A percentile compares a stretch with the other conserved stretches of the same genome.
phyloP scores from a whole-genome alignment of 1,284 basidiomycete species.

The Rhodotorula glutinis region DNA sequence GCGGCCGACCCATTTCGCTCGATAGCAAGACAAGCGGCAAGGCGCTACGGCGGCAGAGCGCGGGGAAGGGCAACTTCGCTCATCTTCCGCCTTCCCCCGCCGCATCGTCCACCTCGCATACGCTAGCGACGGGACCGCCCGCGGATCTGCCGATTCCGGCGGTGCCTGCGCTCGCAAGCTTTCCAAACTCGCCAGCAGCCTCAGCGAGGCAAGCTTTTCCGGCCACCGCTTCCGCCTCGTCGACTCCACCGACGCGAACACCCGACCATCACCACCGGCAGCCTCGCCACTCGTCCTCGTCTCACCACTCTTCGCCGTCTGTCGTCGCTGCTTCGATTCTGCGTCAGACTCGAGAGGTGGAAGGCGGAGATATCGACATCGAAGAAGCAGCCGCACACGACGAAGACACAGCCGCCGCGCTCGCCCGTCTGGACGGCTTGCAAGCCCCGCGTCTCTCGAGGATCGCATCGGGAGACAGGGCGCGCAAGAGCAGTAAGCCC shows the following conservation, averaged over 20 bases:
- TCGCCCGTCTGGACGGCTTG: conserved; percentile 89
- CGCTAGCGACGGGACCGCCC: conserved; percentile 51
- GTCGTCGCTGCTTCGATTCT: conserved; percentile 44
- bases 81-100: conserved; percentile 40
- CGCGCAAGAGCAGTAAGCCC: conserved; percentile 40
- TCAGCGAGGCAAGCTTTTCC: conserved; percentile 40
- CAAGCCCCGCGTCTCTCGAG: conserved; percentile 39
- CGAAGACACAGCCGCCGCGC: conserved; percentile 81
- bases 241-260: conserved; percentile 25
- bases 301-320: conserved; percentile 40
- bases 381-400: conserved; percentile 74
- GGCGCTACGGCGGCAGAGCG: conserved; percentile 19
- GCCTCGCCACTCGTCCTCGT: conserved; percentile 27
- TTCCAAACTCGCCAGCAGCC: conserved; percentile 25
- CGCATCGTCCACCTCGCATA: conserved; percentile 67
- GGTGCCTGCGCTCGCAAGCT: conserved; percentile 58
- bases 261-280: conserved; percentile 23
- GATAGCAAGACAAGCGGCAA: conserved; percentile 27
- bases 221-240: conserved; percentile 46
- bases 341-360: conserved; percentile 43
- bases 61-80: conserved; percentile 28
- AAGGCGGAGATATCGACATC: conserved; percentile 59
- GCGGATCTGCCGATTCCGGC: conserved; percentile 2
- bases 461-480: conserved; percentile 52
- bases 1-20: conserved; percentile 17